Percentiles rank a stretch among this genome's conserved stretches.
These are phyloP conservation scores for Cicer cuneatum DNA, from an alignment of 306 rosid species.

Conservation along the genomic window DNA sequence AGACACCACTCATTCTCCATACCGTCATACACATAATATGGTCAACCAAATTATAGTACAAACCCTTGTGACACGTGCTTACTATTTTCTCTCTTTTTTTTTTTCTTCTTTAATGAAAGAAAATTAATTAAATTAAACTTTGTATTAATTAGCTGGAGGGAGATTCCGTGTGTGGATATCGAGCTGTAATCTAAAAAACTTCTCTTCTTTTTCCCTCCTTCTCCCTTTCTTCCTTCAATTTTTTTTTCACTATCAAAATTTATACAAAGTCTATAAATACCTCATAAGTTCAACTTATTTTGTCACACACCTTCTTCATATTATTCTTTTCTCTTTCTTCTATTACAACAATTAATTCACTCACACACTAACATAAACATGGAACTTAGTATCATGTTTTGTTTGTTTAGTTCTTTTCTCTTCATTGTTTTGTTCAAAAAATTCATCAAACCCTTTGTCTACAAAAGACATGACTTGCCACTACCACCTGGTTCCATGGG, in stretches of 20 bases:
- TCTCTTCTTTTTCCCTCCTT: constrained; percentile 44
- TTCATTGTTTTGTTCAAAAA: constrained; percentile 42
- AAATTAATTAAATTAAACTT: constrained; percentile 36
- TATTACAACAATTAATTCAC: constrained; percentile 20
- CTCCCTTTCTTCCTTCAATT: constrained; percentile 40
- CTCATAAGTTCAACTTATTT: constrained; percentile 38
- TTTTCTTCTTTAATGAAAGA: background rate
- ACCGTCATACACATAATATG: constrained; percentile 16
- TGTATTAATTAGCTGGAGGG: constrained; percentile 73
- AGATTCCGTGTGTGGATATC: constrained; percentile 68
- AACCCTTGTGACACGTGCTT: constrained; percentile 56
- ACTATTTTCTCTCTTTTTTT: background rate
- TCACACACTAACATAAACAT: constrained; percentile 28
- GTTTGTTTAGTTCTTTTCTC: constrained; percentile 42
- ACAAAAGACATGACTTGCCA: constrained; percentile 48
- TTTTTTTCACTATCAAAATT: constrained; percentile 11
- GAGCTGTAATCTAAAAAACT: constrained; percentile 67
- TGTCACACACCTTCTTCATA: constrained; percentile 37
- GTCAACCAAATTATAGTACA: constrained; percentile 43
- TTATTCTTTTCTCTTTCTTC: constrained; percentile 3
- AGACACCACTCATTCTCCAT: background rate
- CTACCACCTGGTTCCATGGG: constrained; percentile 93
- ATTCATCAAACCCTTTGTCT: constrained; percentile 47
- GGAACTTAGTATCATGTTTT: constrained; percentile 46
- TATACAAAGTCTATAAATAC: constrained; percentile 50